Evolutionary conservation across 495 filamentous ascomycete species (phyloP).

Genomic region (Penicillium bovifimosum): DNA sequence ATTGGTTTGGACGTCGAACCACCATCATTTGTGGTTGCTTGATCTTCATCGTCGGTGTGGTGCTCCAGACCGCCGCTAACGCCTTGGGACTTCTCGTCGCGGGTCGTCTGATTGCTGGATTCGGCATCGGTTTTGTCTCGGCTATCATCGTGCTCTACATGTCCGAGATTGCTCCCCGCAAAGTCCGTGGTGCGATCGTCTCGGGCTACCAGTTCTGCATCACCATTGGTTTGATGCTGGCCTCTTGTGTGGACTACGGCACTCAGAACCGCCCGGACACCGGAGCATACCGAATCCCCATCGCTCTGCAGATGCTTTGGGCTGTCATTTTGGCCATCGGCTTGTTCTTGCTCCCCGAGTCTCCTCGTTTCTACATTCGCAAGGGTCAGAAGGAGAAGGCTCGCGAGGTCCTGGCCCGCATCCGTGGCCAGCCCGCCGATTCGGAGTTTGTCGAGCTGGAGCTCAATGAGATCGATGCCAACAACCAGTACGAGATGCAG

Average conservation of each 20-base stretch:
- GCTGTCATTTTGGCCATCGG: conserved; percentile 58
- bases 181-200: conserved; percentile 63
- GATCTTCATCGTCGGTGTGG: conserved; percentile 59
- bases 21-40: conserved; percentile 62
- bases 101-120: conserved; percentile 65
- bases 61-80: conserved; percentile 53
- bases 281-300: conserved; percentile 68
- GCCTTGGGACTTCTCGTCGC: conserved; percentile 53
- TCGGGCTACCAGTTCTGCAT: conserved; percentile 68
- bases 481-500: conserved; percentile 64
- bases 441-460: conserved; percentile 62
- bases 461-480: conserved; percentile 69
- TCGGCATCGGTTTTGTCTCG: conserved; percentile 71
- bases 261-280: conserved; percentile 55
- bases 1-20: conserved; percentile 60
- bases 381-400: conserved; percentile 43
- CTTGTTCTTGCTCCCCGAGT: conserved; percentile 72
- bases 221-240: conserved; percentile 67
- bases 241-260: conserved; percentile 65
- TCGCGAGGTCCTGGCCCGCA: conserved; percentile 33
- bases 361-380: conserved; percentile 59
- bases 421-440: conserved; percentile 45
- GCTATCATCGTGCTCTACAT: conserved; percentile 72
- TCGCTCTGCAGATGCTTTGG: conserved; percentile 62
- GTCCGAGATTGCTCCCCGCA: conserved; percentile 58